Base-by-base conservation (phyloP, 805 yeast genomes). In the Dipodascus albidus region DNA sequence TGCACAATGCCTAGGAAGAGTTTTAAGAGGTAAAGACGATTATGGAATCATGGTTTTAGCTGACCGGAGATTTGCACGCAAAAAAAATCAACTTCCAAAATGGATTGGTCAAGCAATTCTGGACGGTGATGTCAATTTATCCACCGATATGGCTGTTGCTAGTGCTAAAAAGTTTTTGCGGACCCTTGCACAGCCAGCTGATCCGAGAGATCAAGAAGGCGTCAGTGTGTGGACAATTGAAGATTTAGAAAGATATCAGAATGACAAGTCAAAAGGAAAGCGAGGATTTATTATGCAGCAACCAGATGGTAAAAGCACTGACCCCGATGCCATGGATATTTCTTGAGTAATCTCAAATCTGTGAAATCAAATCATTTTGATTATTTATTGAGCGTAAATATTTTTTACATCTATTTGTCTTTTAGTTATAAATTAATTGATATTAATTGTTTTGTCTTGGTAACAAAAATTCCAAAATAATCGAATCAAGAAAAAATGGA, bases 1-100 rank as follows among this genome's bases (percentile, higher is more conserved):
- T 2, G 98, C 99, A 0, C 99, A 93, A 68, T 93, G 99, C 70
- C 71, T 93, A 63, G 99, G 99, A 9, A 81, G 99, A 65, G 99
- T 93, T 53, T 72, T 93, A 58, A 80, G 99, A 72, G 99, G 99
- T 59, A 93, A 93, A 67, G 97, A 93, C 65, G 99, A 93, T 72
- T 93, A 93, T 67, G 99, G 99, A 58, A 85, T 93, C 60, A 93
- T 93, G 99, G 97, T 93, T 47, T 71, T 93, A 57, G 99, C 99
- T 0, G 99, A 93, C 67, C 75, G 96, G 59, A 76, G 99, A 65
- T 93, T 93, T 67, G 78, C 90, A 0, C 78, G 87, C 59, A 93
- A 91, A 70, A 82, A 87, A 61, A 77, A 73, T 47, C 99, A 93
- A 67, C 70, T 93, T 35, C 99, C 99, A 0, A 90, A 87, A 67